Percentiles rank a stretch among this genome's conserved stretches.
Conservation (phyloP, 2,329 filamentous ascomycete genomes). For the Chrysosporium queenslandicum region DNA sequence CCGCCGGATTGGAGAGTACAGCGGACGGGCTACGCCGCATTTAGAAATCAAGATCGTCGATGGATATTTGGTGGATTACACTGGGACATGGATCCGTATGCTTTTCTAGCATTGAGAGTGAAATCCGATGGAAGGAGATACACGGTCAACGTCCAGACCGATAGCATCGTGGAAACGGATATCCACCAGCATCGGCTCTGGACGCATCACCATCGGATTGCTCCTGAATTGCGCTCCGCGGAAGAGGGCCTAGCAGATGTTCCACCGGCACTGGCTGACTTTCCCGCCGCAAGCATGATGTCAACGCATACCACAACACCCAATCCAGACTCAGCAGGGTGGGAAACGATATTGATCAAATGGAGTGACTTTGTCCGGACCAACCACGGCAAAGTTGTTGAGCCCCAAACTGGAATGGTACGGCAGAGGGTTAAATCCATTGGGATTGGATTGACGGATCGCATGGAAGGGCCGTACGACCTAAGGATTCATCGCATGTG, state of each 20-base stretch:
- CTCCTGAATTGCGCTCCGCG: constrained; percentile 15
- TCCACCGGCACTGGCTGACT: constrained; percentile 31
- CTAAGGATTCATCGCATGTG: constrained; percentile 76
- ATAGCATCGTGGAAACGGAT: constrained; percentile 87
- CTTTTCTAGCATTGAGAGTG: constrained; percentile 75
- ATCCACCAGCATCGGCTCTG: constrained; percentile 86
- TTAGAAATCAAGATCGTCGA: constrained; percentile 67
- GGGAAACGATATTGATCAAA: constrained; percentile 89
- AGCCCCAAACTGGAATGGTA: constrained; percentile 84
- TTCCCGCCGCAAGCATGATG: constrained; percentile 29
- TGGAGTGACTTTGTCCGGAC: constrained; percentile 92
- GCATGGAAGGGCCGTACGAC: constrained; percentile 79
- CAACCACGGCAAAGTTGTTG: constrained; percentile 81
- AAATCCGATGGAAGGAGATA: constrained; percentile 88
- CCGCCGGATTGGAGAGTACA: constrained; percentile 51
- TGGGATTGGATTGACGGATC: constrained; percentile 80
- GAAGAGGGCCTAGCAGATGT: constrained; percentile 20
- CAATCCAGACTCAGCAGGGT: constrained; percentile 52
- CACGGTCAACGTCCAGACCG: constrained; percentile 90
- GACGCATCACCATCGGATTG: constrained; percentile 33
- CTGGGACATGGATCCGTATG: constrained; percentile 85
- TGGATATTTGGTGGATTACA: constrained; percentile 78
- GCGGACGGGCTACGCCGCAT: constrained; percentile 69
- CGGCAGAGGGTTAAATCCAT: constrained; percentile 75
- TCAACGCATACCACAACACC: constrained; percentile 23